These are phyloP conservation scores for Aspergillus brunneoviolaceus DNA, from an alignment of 2,329 filamentous ascomycete species.

Conservation along the genomic window DNA sequence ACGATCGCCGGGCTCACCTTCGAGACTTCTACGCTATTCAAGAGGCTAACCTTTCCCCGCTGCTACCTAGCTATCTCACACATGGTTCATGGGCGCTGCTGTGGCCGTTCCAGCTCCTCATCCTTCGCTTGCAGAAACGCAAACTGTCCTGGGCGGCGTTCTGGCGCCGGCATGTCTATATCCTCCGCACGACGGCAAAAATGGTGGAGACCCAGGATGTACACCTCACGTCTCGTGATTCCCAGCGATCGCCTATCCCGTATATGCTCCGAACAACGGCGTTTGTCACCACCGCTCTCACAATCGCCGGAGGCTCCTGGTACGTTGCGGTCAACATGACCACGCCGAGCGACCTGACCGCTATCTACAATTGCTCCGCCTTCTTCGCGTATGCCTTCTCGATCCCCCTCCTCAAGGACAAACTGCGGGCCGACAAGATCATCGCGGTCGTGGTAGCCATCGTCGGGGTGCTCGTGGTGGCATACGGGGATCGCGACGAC, in stretches of 20 bases:
- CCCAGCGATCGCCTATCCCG: slow-evolving; percentile 53
- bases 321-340: slow-evolving; percentile 94
- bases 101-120: slow-evolving; percentile 79
- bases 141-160: slow-evolving; percentile 78
- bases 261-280: slow-evolving; percentile 81
- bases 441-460: slow-evolving; percentile 85
- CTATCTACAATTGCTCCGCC: slow-evolving; percentile 98
- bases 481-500: slow-evolving; percentile 75
- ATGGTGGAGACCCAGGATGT: slow-evolving; percentile 84
- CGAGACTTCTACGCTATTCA: neutral
- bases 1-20: neutral
- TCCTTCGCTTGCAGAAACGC: slow-evolving; percentile 77
- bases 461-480: slow-evolving; percentile 86
- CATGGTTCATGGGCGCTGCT: slow-evolving; percentile 91
- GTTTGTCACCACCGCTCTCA: slow-evolving; percentile 80
- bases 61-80: slow-evolving; percentile 67
- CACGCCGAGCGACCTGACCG: slow-evolving; percentile 87
- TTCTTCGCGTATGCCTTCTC: slow-evolving; percentile 99
- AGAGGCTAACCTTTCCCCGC: neutral
- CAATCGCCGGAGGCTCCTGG: slow-evolving; percentile 89
- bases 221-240: slow-evolving; percentile 53
- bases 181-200: slow-evolving; percentile 66
- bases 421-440: slow-evolving; percentile 78
- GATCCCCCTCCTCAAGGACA: slow-evolving; percentile 83
- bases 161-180: slow-evolving; percentile 70